These are phyloP conservation scores for Musa itinerans DNA, from an alignment of 176 grass and related monocot species.

Conservation along the genomic window DNA sequence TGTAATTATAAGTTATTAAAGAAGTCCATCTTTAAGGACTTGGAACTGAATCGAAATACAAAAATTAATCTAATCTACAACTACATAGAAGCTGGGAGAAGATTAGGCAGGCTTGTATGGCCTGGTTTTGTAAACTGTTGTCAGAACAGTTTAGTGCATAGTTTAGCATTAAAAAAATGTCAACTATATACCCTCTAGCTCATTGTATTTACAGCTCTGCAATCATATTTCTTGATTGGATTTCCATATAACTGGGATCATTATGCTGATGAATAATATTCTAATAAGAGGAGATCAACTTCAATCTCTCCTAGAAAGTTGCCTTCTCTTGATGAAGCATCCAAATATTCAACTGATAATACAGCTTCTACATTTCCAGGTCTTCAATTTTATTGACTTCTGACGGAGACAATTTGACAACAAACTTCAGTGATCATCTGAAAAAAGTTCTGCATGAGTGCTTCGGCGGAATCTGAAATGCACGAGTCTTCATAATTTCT, in stretches of 20 bases:
- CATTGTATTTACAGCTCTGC: background rate
- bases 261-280: background rate
- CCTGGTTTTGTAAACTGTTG: background rate
- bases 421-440: background rate
- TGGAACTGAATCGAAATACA: background rate
- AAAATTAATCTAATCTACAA: background rate
- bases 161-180: no score
- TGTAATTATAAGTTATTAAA: background rate
- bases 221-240: conserved; percentile 5
- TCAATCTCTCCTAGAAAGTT: background rate
- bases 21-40: background rate
- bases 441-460: background rate
- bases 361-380: background rate
- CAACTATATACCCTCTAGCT: background rate
- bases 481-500: background rate
- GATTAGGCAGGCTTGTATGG: background rate
- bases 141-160: background rate
- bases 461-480: background rate
- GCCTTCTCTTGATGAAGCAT: background rate
- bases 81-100: background rate
- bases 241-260: conserved; percentile 7
- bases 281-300: background rate
- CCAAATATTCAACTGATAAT: background rate
- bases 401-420: background rate
- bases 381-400: background rate